These are phyloP conservation scores for Carex kokanica DNA, from an alignment of 176 grass and related monocot species.

Conservation along the genomic window DNA sequence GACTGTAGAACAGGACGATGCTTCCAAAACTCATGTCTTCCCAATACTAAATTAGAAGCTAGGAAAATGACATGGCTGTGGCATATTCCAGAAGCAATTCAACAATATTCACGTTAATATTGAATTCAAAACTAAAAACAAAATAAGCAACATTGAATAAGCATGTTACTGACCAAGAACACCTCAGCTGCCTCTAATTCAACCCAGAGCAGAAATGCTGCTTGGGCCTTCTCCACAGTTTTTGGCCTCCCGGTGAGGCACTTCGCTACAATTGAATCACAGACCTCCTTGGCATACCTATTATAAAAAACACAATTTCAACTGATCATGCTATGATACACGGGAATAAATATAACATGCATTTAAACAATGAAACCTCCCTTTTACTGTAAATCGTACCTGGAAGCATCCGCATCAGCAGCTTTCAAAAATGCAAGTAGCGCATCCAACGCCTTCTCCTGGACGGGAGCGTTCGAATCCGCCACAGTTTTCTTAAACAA, in stretches of 20 bases:
- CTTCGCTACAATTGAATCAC: constrained; percentile 86
- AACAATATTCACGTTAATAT: background rate
- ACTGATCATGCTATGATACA: constrained; percentile 14
- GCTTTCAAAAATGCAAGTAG: constrained; percentile 84
- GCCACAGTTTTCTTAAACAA: constrained; percentile 93
- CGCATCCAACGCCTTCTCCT: constrained; percentile 95
- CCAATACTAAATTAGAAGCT: background rate
- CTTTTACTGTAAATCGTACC: constrained; percentile 29
- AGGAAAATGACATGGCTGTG: background rate
- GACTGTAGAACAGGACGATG: background rate
- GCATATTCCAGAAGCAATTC: constrained; percentile 1
- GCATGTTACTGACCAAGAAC: constrained; percentile 68
- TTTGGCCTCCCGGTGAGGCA: constrained; percentile 95
- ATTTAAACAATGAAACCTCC: background rate
- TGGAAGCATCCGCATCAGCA: constrained; percentile 76
- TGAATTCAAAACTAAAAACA: background rate
- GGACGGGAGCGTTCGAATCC: constrained; percentile 93
- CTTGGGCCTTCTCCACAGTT: constrained; percentile 97
- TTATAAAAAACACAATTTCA: background rate
- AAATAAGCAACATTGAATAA: constrained; percentile 7
- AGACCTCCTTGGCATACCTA: constrained; percentile 94
- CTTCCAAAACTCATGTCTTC: background rate
- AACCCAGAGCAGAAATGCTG: constrained; percentile 83
- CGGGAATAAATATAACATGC: background rate
- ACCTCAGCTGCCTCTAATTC: constrained; percentile 86